phyloP scores from a whole-genome alignment of 2,329 filamentous ascomycete genomes.

The Taxawa tesnikishii region DNA sequence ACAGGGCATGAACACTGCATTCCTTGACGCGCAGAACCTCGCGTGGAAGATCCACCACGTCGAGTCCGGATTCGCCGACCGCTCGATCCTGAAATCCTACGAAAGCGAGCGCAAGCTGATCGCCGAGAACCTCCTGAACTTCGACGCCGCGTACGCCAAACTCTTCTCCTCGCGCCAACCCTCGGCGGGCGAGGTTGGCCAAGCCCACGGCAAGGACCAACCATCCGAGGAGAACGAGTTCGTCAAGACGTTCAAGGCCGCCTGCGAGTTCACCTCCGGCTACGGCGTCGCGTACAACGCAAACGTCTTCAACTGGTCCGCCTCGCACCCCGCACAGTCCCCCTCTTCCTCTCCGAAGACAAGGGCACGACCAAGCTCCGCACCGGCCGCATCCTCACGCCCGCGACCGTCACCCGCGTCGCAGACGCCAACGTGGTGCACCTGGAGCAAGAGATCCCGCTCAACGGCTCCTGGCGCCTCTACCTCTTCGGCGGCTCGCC shows the following conservation, averaged over 20 bases:
- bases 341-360: slow-evolving; percentile 51
- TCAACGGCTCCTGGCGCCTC: slow-evolving; percentile 79
- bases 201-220: slow-evolving; percentile 36
- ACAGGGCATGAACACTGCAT: slow-evolving; percentile 52
- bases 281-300: slow-evolving; percentile 79
- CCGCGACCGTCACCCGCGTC: slow-evolving; percentile 72
- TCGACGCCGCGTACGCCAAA: slow-evolving; percentile 81
- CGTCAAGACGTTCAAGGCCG: slow-evolving; percentile 79
- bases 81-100: slow-evolving; percentile 69
- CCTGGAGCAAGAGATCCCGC: slow-evolving; percentile 76
- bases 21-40: slow-evolving; percentile 63
- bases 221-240: slow-evolving; percentile 59
- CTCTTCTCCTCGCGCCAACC: slow-evolving; percentile 73
- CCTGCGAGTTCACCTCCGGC: slow-evolving; percentile 83
- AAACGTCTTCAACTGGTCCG: slow-evolving; percentile 76
- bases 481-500: slow-evolving; percentile 74
- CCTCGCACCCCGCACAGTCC: slow-evolving; percentile 58
- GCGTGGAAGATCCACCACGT: slow-evolving; percentile 96
- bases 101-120: slow-evolving; percentile 75
- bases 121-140: slow-evolving; percentile 71
- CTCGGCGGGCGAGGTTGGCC: slow-evolving; percentile 58
- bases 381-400: slow-evolving; percentile 64
- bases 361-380: slow-evolving; percentile 47
- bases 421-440: slow-evolving; percentile 83
- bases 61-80: slow-evolving; percentile 66